phyloP scores from a whole-genome alignment of 371 early-diverging fungal genomes.

The Mortierella sp. region DNA sequence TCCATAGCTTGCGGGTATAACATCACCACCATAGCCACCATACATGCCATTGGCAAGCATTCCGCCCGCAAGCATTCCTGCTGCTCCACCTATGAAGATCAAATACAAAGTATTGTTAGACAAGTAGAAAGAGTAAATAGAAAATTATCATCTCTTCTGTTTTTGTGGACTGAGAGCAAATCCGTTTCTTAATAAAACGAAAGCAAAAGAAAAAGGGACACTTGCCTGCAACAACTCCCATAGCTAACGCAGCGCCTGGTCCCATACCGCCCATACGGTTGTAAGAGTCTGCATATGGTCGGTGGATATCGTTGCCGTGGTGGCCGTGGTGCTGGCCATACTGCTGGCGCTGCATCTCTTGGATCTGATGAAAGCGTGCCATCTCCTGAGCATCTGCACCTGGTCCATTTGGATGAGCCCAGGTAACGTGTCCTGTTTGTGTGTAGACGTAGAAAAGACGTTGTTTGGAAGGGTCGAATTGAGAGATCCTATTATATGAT shows the following conservation, averaged over 20 bases:
- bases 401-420: conserved; percentile 33
- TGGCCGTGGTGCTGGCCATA: conserved; percentile 8
- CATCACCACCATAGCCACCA: conserved; percentile 1
- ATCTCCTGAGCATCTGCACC: conserved; percentile 40
- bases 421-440: conserved; percentile 30
- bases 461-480: conserved; percentile 37
- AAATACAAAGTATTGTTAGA: neutral
- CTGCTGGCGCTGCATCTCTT: conserved; percentile 33
- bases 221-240: conserved; percentile 45
- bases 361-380: conserved; percentile 34
- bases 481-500: conserved; percentile 25
- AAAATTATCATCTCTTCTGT: neutral
- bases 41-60: conserved; percentile 16
- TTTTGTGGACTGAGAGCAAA: neutral
- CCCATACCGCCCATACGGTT: conserved; percentile 42
- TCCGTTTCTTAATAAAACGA: neutral
- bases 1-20: neutral
- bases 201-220: neutral
- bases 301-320: neutral
- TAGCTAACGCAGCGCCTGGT: conserved; percentile 31
- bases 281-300: conserved; percentile 28
- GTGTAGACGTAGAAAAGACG: conserved; percentile 41
- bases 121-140: neutral
- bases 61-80: conserved; percentile 27
- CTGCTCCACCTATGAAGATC: conserved; percentile 31